Evolutionary conservation across 257 asterid species (phyloP), one percentile per base, ranked within the genome.

Genomic region (Agastache rugosa): DNA sequence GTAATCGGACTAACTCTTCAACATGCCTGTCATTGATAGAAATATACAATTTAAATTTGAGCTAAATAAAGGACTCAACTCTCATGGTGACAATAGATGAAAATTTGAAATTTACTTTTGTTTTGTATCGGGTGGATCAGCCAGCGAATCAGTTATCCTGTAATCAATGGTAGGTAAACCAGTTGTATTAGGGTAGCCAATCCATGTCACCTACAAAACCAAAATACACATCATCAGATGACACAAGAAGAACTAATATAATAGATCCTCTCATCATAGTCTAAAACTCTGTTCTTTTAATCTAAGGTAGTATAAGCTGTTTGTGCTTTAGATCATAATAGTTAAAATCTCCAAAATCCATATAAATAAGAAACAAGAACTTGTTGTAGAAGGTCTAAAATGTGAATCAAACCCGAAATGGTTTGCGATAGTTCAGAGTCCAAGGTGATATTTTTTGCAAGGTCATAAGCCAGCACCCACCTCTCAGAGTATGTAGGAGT

Each of bases 151-250:
- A 54, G 96, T 82, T 72, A 95, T 92, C 88, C 99, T 88, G 85
- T 92, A 95, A 83, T 95, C 99, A 79, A 95, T 85, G 73, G 94
- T 85, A 70, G 96, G 99, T 86, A 95, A 85, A 71, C 99, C 99
- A 69, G 99, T 92, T 65, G 99, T 92, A 77, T 95, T 95, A 56
- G 99, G 99, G 87, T 95, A 95, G 79, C 99, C 99, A 82, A 95
- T 95, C 99, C 99, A 95, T 69, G 99, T 95, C 70, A 91, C 99
- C 99, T 95, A 80, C 76, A 81, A 56, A 73, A 66, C 42, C 76
- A 82, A 72, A 60, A 22, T 56, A 77, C 65, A 60, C 51, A 55
- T 11, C 39, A 83, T 71, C 53, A 56, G 74, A 78, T 25, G 62
- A 65, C 55, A 34, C 64, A 42, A 76, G 60, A 51, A 76, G 59